These are phyloP conservation scores for Akebia trifoliata DNA, from an alignment of 164 flowering plant species.

Conservation along the genomic window DNA sequence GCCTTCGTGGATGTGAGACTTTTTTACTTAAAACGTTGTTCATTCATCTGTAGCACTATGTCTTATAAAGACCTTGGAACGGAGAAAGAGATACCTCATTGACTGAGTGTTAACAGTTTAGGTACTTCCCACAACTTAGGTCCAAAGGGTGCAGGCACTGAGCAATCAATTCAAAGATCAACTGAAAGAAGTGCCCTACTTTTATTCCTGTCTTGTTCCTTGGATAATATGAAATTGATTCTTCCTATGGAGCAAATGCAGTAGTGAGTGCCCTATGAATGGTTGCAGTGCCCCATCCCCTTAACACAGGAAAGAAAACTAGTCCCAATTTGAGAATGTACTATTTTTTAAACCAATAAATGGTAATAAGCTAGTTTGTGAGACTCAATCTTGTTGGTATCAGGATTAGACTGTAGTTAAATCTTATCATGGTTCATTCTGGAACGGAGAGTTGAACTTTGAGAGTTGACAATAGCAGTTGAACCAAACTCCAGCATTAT, in stretches of 20 bases:
- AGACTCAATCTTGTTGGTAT: background rate
- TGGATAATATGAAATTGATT: background rate
- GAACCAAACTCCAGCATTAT: no score
- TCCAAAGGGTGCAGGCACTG: background rate
- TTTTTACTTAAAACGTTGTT: no score
- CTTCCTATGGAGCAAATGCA: background rate
- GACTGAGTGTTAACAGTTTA: background rate
- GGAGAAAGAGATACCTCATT: no score
- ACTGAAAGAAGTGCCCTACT: background rate
- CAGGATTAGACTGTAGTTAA: no score
- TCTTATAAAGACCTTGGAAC: no score
- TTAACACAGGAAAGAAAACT: background rate
- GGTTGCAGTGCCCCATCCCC: no score
- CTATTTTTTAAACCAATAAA: background rate
- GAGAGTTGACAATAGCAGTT: no score
- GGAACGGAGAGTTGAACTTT: no score
- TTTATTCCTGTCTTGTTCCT: background rate
- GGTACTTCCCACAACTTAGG: no score
- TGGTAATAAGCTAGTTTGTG: background rate
- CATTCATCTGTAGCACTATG: no score
- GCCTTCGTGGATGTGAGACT: no score
- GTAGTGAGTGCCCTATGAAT: background rate
- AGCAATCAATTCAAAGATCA: background rate
- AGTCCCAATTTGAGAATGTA: background rate
- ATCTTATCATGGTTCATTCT: no score